Base-by-base conservation (phyloP, 108 stramenopile species). In the Skeletonema costatum region DNA sequence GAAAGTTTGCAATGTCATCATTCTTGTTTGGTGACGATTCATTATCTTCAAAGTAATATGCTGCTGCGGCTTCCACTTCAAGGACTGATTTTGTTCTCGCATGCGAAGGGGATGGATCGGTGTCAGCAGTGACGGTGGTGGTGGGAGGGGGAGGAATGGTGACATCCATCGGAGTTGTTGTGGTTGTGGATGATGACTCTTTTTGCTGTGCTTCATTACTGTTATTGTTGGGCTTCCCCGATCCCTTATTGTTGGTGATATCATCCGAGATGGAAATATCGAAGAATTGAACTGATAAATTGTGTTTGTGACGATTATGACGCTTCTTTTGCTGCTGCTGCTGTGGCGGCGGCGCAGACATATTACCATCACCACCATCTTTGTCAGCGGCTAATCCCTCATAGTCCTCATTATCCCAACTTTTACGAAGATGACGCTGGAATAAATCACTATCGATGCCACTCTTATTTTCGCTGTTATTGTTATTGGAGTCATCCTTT, bases 241-340 rank as follows among this genome's bases (percentile, higher is more conserved):
- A 41, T 41, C 50, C 50, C 50, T 51, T 19, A 51, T 71, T 58
- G 31, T 62, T 42, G 16, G 30, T 2, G n/a, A 17, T 44, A 63
- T 32, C 62, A 42, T 32, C 73, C 50, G 73, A 74, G 32, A 74
- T 74, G 25, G 73, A 65, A 65, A 74, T 50, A 48, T 74, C 73
- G 2, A 38, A 41, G 32, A 71, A 71, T 32, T 71, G 70, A 60
- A 71, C 32, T 21, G 70, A 71, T 17, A 71, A 60, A 36, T 71
- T 60, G 35, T 71, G 56, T 38, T 60, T 71, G 70, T 71, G 70
- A 25, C 70, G 70, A 35, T 31, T 41, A 10, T 25, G 21, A 21
- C 16, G 2, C 39, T 25, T 25, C 25, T 25, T 25, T 25, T 25
- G 25, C 25, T 25, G 25, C 25, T 25, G 25, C 5, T 51, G 50